Percentiles rank a stretch among this genome's conserved stretches.
Conservation (phyloP, 768 basidiomycete species). For the Artomyces pyxidatus region DNA sequence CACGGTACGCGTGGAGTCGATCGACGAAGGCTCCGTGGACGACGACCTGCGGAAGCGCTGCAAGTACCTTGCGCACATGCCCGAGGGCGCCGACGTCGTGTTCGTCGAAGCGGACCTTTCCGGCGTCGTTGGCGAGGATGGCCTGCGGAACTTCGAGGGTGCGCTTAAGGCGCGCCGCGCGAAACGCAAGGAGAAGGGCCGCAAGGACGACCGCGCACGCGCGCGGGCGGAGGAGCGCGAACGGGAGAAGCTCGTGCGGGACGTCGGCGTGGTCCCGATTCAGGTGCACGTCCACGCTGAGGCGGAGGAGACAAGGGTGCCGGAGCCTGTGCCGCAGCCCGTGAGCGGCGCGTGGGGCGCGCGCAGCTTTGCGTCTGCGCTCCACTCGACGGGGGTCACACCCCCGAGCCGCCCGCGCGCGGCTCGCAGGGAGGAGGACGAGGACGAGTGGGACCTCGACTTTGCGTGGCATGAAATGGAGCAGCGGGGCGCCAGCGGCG, state of each 20-base stretch:
- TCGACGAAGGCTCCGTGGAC: constrained; percentile 73
- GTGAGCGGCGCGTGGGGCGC: constrained; percentile 62
- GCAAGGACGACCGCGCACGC: constrained; percentile 83
- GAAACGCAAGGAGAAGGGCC: constrained; percentile 72
- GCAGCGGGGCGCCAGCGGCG: constrained; percentile 31
- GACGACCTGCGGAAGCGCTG: constrained; percentile 92
- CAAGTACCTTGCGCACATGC: constrained; percentile 91
- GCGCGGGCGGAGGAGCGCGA: constrained; percentile 66
- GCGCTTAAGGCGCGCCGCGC: constrained; percentile 68
- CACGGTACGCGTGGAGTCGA: constrained; percentile 69
- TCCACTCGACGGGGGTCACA: constrained; percentile 38
- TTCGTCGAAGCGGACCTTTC: constrained; percentile 86
- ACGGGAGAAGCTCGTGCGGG: constrained; percentile 15
- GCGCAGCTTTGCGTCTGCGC: constrained; percentile 75
- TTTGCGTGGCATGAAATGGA: constrained; percentile 78
- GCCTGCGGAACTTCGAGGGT: constrained; percentile 76
- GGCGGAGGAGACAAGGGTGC: constrained; percentile 10
- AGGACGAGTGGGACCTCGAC: constrained; percentile 75
- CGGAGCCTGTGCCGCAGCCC: neutral
- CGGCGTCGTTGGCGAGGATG: constrained; percentile 66
- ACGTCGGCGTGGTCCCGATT: neutral
- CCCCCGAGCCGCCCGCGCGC: constrained; percentile 19
- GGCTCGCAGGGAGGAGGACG: constrained; percentile 25
- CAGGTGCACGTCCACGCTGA: constrained; percentile 7
- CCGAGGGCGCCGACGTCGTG: constrained; percentile 86